Percentiles rank a stretch among this genome's conserved stretches.
These are phyloP conservation scores for Lipomyces yamanashiensis DNA, from an alignment of 805 yeast genomes.

Conservation along the genomic window DNA sequence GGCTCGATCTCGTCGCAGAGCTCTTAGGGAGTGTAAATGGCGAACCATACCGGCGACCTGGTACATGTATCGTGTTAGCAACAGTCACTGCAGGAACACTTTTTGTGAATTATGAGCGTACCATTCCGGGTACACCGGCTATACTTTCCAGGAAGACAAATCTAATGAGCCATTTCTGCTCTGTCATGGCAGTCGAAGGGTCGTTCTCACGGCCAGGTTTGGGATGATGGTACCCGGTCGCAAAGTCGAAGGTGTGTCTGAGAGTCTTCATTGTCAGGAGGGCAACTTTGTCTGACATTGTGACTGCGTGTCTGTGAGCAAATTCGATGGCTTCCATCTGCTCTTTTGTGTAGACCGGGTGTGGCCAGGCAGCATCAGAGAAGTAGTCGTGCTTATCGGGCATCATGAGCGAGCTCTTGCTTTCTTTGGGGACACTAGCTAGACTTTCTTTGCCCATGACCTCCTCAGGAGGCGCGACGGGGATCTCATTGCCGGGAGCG, in stretches of 20 bases:
- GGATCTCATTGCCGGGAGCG: background rate
- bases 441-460: conserved; percentile 2
- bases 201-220: conserved; percentile 45
- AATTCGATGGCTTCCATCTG: conserved; percentile 52
- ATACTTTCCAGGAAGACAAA: conserved; percentile 68
- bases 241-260: conserved; percentile 60
- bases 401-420: conserved; percentile 19
- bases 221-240: conserved; percentile 69
- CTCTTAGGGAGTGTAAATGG: conserved; percentile 66
- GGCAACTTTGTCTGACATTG: conserved; percentile 59
- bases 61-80: background rate
- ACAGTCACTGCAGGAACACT: background rate
- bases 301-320: conserved; percentile 58
- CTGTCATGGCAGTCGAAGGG: conserved; percentile 58
- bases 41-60: conserved; percentile 69
- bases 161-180: conserved; percentile 63
- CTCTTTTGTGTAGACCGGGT: conserved; percentile 48
- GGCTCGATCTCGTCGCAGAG: conserved; percentile 68
- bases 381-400: conserved; percentile 33
- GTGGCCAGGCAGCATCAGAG: conserved; percentile 46
- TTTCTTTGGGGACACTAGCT: background rate
- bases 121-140: conserved; percentile 81
- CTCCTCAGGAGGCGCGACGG: conserved; percentile 10
- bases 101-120: background rate
- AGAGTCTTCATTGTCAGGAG: conserved; percentile 51